Evolutionary conservation across 1,139 yeast genomes (phyloP).

Genomic region (Geotrichum siamense): DNA sequence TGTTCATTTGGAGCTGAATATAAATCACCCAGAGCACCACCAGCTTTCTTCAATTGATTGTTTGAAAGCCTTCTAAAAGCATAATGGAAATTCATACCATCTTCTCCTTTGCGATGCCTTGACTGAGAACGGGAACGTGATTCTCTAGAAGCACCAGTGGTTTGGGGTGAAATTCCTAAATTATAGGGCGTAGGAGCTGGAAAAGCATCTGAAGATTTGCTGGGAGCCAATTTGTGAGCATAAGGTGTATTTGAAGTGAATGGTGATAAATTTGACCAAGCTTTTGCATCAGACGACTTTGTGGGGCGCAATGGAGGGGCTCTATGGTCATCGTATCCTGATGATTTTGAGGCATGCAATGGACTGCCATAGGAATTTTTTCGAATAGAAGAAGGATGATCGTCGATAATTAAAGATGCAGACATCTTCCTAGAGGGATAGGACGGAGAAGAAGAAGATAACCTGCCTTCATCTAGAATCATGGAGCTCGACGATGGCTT

Average conservation of each 20-base stretch:
- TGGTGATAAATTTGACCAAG: not conserved
- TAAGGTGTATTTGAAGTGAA: conserved; percentile 9
- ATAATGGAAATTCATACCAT: conserved; percentile 20
- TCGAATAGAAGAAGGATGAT: conserved; percentile 1
- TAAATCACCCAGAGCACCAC: conserved; percentile 25
- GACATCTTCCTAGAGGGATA: conserved; percentile 1
- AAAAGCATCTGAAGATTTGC: conserved; percentile 17
- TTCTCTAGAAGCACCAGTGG: conserved; percentile 1
- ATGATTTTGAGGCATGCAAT: conserved; percentile 8
- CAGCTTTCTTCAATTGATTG: conserved; percentile 23
- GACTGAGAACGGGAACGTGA: conserved; percentile 17
- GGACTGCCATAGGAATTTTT: not conserved
- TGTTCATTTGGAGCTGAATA: conserved; percentile 19
- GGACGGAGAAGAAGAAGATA: not conserved
- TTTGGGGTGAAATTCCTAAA: conserved; percentile 14
- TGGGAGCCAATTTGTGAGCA: conserved; percentile 15
- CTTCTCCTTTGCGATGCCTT: conserved; percentile 15
- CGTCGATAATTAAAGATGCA: conserved; percentile 7
- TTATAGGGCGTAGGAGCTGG: not conserved
- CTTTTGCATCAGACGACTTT: conserved; percentile 6
- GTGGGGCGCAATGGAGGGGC: conserved; percentile 10
- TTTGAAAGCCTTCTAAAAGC: conserved; percentile 27
- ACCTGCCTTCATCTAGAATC: conserved; percentile 11
- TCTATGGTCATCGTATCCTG: conserved; percentile 7
- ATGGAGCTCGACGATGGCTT: conserved; percentile 8